These are phyloP conservation scores for Tolypocladium pustulatum DNA, from an alignment of 2,329 filamentous ascomycete species.

Conservation along the genomic window DNA sequence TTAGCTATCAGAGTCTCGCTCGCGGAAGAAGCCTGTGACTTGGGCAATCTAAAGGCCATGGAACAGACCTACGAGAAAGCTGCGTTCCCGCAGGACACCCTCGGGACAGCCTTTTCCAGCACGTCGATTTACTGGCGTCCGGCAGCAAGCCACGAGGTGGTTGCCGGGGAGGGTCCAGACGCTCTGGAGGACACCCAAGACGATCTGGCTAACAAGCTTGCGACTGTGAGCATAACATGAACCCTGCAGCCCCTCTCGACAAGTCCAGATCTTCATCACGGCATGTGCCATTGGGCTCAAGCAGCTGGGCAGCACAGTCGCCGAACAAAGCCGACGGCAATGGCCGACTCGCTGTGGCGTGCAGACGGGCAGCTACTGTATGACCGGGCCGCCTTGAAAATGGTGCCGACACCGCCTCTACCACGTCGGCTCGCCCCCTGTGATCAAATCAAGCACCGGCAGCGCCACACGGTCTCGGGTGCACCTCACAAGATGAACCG, in stretches of 20 bases:
- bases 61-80: slow-evolving; percentile 5
- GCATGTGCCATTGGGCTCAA: not conserved
- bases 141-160: not conserved
- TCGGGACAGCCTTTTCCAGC: slow-evolving; percentile 8
- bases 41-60: slow-evolving; percentile 7
- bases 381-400: not conserved
- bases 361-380: not conserved
- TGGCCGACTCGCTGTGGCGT: not conserved
- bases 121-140: slow-evolving; percentile 11
- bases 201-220: not conserved
- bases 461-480: not conserved
- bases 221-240: not conserved
- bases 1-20: not conserved
- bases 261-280: not conserved
- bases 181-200: not conserved
- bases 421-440: not conserved
- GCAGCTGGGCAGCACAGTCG: not conserved
- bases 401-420: not conserved
- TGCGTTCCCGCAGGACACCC: slow-evolving; percentile 7
- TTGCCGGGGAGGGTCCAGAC: not conserved
- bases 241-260: not conserved
- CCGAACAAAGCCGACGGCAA: not conserved
- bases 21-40: not conserved
- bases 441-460: not conserved
- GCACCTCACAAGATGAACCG: not conserved